A percentile compares a stretch with the other conserved stretches of the same genome.
These are phyloP conservation scores for Cordyceps pruinosa DNA, from an alignment of 2,329 filamentous ascomycete genomes.

Conservation along the genomic window DNA sequence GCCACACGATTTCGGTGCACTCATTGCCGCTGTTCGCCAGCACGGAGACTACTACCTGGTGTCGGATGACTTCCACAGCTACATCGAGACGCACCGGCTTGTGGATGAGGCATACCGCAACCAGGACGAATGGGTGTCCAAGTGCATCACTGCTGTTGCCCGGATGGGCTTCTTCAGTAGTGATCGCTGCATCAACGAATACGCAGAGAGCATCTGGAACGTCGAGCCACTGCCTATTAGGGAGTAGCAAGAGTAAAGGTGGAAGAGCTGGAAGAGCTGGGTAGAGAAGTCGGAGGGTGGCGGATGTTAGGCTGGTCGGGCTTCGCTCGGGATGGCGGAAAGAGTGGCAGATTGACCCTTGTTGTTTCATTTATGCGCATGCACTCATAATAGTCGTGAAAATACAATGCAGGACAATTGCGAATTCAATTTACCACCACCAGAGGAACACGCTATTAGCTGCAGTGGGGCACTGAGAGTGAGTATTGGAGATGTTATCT, in stretches of 20 bases:
- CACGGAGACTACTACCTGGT: constrained; percentile 98
- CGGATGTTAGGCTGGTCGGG: neutral
- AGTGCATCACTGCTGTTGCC: constrained; percentile 80
- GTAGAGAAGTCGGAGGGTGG: neutral
- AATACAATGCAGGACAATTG: neutral
- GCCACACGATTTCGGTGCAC: constrained; percentile 67
- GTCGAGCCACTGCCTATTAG: constrained; percentile 65
- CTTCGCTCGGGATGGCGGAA: neutral
- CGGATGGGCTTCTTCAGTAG: constrained; percentile 97
- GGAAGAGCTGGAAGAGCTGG: neutral
- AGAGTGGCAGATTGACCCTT: neutral
- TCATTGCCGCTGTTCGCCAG: constrained; percentile 78
- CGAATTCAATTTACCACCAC: neutral
- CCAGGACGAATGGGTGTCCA: constrained; percentile 86
- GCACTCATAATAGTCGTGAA: neutral
- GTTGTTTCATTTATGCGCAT: neutral
- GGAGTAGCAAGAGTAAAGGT: constrained; percentile 18
- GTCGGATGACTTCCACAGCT: constrained; percentile 94
- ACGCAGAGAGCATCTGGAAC: constrained; percentile 97
- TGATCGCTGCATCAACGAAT: constrained; percentile 93
- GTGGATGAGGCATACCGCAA: constrained; percentile 91
- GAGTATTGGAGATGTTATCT: too few relatives aligned
- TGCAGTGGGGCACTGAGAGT: too few relatives aligned
- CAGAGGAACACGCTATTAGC: neutral
- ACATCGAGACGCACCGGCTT: constrained; percentile 81